Conservation (phyloP, 305 asterid species). For the Striga hermonthica region DNA sequence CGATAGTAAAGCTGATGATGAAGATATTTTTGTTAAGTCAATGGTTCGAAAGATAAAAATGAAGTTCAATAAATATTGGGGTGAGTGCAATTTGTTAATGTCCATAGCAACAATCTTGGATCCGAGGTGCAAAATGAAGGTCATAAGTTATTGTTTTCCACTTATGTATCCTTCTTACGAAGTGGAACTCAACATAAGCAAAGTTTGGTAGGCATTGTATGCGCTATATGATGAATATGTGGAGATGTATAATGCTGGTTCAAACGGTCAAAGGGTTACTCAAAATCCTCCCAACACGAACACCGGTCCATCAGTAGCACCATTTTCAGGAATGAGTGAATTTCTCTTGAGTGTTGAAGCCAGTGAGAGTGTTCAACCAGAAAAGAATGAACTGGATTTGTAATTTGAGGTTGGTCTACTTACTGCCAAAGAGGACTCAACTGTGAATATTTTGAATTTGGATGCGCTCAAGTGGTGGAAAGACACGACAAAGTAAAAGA, state of each 20-base stretch:
- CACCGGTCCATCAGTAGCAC: not conserved
- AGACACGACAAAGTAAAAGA: not conserved
- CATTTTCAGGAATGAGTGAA: not conserved
- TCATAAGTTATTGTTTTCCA: conserved; percentile 6
- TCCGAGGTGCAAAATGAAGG: not conserved
- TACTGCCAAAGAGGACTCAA: not conserved
- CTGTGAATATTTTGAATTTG: not conserved
- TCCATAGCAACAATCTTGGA: conserved; percentile 1
- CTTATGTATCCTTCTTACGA: not conserved
- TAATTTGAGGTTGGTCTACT: too few species aligned
- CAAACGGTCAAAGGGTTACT: not conserved
- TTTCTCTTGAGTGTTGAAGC: not conserved
- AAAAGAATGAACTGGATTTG: not conserved
- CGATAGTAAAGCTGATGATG: not conserved
- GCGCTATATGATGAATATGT: conserved; percentile 16
- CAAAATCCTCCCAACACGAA: not conserved
- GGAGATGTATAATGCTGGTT: not conserved
- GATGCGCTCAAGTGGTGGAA: conserved; percentile 10
- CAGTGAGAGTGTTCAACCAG: not conserved
- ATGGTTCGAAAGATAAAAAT: conserved; percentile 10
- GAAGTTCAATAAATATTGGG: conserved; percentile 19
- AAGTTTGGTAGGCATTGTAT: not conserved
- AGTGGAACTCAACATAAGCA: not conserved
- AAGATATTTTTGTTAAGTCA: not conserved
- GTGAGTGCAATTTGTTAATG: conserved; percentile 19